Conservation (phyloP, 208 protist genomes). For the Trypanosoma mega region DNA sequence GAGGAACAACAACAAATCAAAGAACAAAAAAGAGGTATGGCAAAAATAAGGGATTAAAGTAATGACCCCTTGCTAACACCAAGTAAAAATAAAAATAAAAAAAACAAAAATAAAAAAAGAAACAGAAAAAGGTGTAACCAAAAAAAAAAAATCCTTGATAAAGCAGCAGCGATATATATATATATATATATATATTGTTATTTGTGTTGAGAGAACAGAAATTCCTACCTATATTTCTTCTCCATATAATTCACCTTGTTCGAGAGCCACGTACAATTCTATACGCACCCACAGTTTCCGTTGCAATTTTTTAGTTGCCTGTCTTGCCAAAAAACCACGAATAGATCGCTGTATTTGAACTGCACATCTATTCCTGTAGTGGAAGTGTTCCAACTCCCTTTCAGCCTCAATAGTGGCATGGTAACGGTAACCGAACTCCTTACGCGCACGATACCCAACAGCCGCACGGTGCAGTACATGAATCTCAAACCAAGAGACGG, state of each 20-base stretch:
- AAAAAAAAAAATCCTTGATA: too few species aligned
- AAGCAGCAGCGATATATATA: too few species aligned
- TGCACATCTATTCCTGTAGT: conserved; percentile 34
- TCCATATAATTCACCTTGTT: conserved; percentile 37
- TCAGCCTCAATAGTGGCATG: conserved; percentile 25
- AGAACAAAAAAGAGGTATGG: too few species aligned
- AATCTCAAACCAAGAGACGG: conserved; percentile 35
- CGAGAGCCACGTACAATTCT: conserved; percentile 41
- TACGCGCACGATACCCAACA: conserved; percentile 28
- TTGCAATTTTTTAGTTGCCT: conserved; percentile 39
- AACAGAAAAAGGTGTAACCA: conserved; percentile 1
- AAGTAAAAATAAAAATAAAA: conserved; percentile 5
- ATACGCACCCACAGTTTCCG: conserved; percentile 40
- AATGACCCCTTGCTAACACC: too few species aligned
- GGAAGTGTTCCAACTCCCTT: conserved; percentile 36
- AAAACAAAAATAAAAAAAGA: conserved; percentile 11
- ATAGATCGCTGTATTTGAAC: conserved; percentile 47
- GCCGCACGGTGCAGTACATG: conserved; percentile 46
- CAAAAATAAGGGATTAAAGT: too few species aligned
- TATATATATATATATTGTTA: too few species aligned
- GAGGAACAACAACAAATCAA: too few species aligned
- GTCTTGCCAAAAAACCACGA: conserved; percentile 45
- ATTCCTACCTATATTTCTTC: too few species aligned
- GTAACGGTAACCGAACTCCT: conserved; percentile 29
- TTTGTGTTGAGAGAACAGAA: too few species aligned